Base-by-base conservation (phyloP, 2,329 filamentous ascomycete species). In the Penicillium frequentans region DNA sequence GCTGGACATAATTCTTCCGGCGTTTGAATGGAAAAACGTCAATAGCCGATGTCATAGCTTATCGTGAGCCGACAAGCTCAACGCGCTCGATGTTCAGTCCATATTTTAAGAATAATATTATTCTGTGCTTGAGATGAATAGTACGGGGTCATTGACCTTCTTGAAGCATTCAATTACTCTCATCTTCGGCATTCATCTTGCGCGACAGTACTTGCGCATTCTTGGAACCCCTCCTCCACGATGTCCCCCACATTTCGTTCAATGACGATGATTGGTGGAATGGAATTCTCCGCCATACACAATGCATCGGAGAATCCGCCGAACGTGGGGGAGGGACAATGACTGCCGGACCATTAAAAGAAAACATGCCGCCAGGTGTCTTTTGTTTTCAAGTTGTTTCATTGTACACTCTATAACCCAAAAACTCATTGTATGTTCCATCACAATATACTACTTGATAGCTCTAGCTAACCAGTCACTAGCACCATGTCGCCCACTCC, bases 401-500 rank as follows among this genome's bases (percentile, higher is more conserved):
- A 42, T 13, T 21, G 39, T 23, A 42, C 2, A 42, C 13, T 23
- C 39, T 39, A 6, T 23, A 42, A 42, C 5, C 39, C n/a, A 42
- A 19, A 37, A 39, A 39, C 2, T 19, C 27, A 21, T 35, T 50
- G 21, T 31, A 52, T 21, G 23, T 42, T 19, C 8, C 9, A 42
- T 21, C 39, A 3, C 14, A 13, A 13, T 42, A 42, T 42, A 21
- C 39, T 26, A 0, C 8, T 13, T 13, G 5, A 21, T 42, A 42
- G 39, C 19, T 13, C 5, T 13, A 14, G 39, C 39, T 42, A 42
- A 42, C 19, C 39, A 42, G 29, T 23, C 7, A 45, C 33, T 49
- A 59, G 49, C 49, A 71, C 54, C 60, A 69, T 72, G 67, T 35
- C 76, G 58, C 75, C 74, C 58, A 82, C 79, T n/a, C 82, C 87